These are phyloP conservation scores for Myxozyma nipponensis DNA, from an alignment of 805 yeast genomes.

Conservation along the genomic window DNA sequence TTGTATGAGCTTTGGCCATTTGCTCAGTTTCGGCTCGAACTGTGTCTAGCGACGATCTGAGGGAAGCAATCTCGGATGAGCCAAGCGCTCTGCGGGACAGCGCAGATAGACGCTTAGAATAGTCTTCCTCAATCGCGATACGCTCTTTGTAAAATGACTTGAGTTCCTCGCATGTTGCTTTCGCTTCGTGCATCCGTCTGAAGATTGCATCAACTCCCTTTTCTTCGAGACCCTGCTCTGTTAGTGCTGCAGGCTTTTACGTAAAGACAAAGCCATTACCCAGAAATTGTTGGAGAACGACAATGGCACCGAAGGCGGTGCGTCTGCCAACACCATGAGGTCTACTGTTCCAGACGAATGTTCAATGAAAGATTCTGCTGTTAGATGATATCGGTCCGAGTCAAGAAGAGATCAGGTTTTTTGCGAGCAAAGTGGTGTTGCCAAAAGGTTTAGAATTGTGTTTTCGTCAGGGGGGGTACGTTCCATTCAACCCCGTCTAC, in stretches of 20 bases:
- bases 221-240: slow-evolving; percentile 49
- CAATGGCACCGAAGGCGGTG: slow-evolving; percentile 25
- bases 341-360: too few relatives aligned
- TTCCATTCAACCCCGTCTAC: too few relatives aligned
- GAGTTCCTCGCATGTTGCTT: slow-evolving; percentile 54
- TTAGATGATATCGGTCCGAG: too few relatives aligned
- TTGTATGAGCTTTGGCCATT: slow-evolving; percentile 54
- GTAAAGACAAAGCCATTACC: slow-evolving; percentile 12
- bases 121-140: slow-evolving; percentile 67
- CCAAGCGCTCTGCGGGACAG: slow-evolving; percentile 54
- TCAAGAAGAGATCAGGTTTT: too few relatives aligned
- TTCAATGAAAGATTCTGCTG: too few relatives aligned
- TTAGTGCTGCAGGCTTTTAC: neutral
- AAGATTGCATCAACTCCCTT: slow-evolving; percentile 55
- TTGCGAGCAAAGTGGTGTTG: too few relatives aligned
- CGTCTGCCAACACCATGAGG: slow-evolving; percentile 1
- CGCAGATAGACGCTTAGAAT: slow-evolving; percentile 51
- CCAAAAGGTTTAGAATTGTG: too few relatives aligned
- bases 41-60: slow-evolving; percentile 56
- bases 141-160: slow-evolving; percentile 51
- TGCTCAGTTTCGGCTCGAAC: slow-evolving; percentile 56
- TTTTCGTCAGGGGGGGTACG: too few relatives aligned
- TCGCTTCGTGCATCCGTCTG: slow-evolving; percentile 55
- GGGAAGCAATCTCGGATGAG: slow-evolving; percentile 54
- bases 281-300: slow-evolving; percentile 30